A percentile compares a stretch with the other conserved stretches of the same genome.
phyloP scores from a whole-genome alignment of 352 stramenopile species.

The Lagenidium giganteum region DNA sequence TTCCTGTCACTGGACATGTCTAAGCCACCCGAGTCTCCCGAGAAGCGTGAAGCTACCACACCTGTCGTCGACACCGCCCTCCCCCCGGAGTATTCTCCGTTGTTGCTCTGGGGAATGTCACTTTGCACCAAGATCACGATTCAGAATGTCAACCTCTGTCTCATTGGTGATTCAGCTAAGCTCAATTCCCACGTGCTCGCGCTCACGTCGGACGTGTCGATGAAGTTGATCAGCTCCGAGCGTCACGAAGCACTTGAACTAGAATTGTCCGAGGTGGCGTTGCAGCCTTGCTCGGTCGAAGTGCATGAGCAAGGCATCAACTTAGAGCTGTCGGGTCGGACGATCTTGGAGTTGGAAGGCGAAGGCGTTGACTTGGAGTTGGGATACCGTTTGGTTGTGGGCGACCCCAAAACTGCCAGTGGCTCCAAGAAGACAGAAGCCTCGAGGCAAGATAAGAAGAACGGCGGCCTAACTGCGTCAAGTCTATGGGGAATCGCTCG shows the following conservation, averaged over 20 bases:
- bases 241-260: slow-evolving; percentile 68
- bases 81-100: slow-evolving; percentile 59
- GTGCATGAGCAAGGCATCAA: slow-evolving; percentile 65
- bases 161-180: slow-evolving; percentile 68
- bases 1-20: slow-evolving; percentile 55
- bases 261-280: slow-evolving; percentile 71
- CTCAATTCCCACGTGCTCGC: slow-evolving; percentile 74
- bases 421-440: slow-evolving; percentile 10
- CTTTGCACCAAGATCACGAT: slow-evolving; percentile 49
- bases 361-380: slow-evolving; percentile 81
- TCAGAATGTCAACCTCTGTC: slow-evolving; percentile 62
- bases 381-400: slow-evolving; percentile 60
- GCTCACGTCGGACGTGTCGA: slow-evolving; percentile 70
- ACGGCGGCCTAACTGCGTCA: no score
- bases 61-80: slow-evolving; percentile 55
- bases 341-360: slow-evolving; percentile 81
- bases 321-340: slow-evolving; percentile 66
- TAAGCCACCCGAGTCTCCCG: slow-evolving; percentile 37
- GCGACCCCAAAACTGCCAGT: slow-evolving; percentile 22
- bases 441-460: neutral
- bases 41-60: slow-evolving; percentile 37
- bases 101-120: slow-evolving; percentile 51
- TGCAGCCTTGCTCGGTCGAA: slow-evolving; percentile 69
- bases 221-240: slow-evolving; percentile 54
- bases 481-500: slow-evolving; percentile 63